phyloP scores from a whole-genome alignment of 208 protist species.

The Wallacemonas rigidus region DNA sequence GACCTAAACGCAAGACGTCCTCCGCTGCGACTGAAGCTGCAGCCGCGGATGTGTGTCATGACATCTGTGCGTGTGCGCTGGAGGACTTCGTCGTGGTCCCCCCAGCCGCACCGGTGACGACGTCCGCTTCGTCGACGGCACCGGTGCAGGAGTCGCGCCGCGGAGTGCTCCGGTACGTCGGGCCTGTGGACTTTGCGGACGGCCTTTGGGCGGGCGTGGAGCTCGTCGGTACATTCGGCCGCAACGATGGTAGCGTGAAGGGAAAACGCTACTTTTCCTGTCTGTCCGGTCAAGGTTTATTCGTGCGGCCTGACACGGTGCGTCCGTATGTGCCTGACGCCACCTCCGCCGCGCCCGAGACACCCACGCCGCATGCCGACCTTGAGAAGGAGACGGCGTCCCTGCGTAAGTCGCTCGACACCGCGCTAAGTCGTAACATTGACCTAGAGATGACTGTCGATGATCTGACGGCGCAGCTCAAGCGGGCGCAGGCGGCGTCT shows the following conservation, averaged over 20 bases:
- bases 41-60: neutral
- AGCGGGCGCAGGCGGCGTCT: neutral
- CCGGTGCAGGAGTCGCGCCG: conserved; percentile 31
- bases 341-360: neutral
- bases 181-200: conserved; percentile 51
- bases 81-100: conserved; percentile 50
- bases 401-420: neutral
- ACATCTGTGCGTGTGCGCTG: conserved; percentile 16
- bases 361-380: too few relatives aligned
- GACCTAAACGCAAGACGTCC: neutral
- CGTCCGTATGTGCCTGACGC: conserved; percentile 22
- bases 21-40: neutral
- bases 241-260: conserved; percentile 55
- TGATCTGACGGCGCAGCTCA: conserved; percentile 9
- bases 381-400: neutral
- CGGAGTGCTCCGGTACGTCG: conserved; percentile 61
- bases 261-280: conserved; percentile 53
- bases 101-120: conserved; percentile 23
- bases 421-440: neutral
- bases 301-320: conserved; percentile 58
- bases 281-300: conserved; percentile 50
- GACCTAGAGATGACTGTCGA: conserved; percentile 17
- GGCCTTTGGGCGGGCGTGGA: conserved; percentile 68
- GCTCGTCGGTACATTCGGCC: conserved; percentile 43
- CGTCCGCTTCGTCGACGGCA: conserved; percentile 23